A percentile compares a stretch with the other conserved stretches of the same genome.
Evolutionary conservation across 345 rosid genomes (phyloP).

Genomic region (Camelina hispida): DNA sequence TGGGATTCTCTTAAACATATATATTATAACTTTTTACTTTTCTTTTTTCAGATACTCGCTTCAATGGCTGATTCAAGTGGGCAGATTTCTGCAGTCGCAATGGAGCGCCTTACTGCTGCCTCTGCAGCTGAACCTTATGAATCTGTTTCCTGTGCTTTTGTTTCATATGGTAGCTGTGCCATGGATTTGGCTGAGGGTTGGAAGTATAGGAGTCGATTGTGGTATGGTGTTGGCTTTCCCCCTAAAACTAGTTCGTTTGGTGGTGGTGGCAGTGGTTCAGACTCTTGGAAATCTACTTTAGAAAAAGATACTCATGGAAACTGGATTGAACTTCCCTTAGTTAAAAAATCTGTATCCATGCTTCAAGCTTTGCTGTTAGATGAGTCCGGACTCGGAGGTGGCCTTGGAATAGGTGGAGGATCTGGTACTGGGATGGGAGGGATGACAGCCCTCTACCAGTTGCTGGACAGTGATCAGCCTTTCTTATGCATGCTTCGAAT

Average conservation of each 20-base stretch:
- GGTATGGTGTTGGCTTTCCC: slow-evolving; percentile 94
- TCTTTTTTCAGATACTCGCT: slow-evolving; percentile 76
- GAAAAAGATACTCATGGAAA: slow-evolving; percentile 92
- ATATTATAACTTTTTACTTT: neutral
- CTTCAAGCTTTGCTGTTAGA: slow-evolving; percentile 95
- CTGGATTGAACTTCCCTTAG: slow-evolving; percentile 96
- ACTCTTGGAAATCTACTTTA: slow-evolving; percentile 79
- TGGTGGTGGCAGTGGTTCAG: slow-evolving; percentile 98
- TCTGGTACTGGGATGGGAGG: slow-evolving; percentile 99
- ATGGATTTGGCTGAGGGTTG: slow-evolving; percentile 95
- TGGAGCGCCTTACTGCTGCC: slow-evolving; percentile 98
- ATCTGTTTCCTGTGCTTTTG: slow-evolving; percentile 97
- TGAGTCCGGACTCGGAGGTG: slow-evolving; percentile 99
- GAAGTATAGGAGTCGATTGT: slow-evolving; percentile 95
- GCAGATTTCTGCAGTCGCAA: slow-evolving; percentile 80
- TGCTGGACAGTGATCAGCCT: slow-evolving; percentile 98
- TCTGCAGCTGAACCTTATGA: slow-evolving; percentile 98
- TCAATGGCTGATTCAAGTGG: slow-evolving; percentile 99
- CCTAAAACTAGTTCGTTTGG: slow-evolving; percentile 66
- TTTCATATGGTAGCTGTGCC: slow-evolving; percentile 96
- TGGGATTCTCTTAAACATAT: slow-evolving; percentile 9
- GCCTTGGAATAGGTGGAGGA: slow-evolving; percentile 99
- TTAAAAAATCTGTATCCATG: slow-evolving; percentile 94
- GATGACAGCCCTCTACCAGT: slow-evolving; percentile 94
- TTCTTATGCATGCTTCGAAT: slow-evolving; percentile 99